phyloP scores from a whole-genome alignment of 2,329 filamentous ascomycete genomes.

The Neopestalotiopsis rosae region DNA sequence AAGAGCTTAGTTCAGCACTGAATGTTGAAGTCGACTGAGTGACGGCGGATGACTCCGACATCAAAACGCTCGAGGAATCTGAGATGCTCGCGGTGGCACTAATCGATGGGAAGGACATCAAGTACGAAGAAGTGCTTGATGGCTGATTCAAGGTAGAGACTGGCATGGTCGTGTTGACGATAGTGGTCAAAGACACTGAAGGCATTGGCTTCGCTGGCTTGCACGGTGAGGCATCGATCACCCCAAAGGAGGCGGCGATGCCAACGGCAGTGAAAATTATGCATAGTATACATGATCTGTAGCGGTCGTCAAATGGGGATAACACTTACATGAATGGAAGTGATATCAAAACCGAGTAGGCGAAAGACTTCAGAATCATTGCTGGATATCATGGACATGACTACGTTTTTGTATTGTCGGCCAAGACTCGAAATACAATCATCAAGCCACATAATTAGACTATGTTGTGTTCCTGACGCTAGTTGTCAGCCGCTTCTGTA shows the following conservation, averaged over 20 bases:
- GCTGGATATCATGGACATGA: too few relatives aligned
- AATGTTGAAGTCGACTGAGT: too few relatives aligned
- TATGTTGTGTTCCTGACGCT: too few relatives aligned
- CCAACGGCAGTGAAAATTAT: background rate
- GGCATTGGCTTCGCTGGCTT: background rate
- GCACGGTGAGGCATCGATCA: background rate
- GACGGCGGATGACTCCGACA: background rate
- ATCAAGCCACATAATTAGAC: too few relatives aligned
- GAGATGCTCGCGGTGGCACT: background rate
- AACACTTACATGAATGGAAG: background rate
- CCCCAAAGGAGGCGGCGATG: background rate
- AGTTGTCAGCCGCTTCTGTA: too few relatives aligned
- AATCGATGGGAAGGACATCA: background rate
- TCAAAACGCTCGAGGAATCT: background rate
- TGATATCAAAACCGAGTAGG: background rate
- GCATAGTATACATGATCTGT: background rate
- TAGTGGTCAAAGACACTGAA: background rate
- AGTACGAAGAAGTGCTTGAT: background rate
- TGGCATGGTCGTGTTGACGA: background rate
- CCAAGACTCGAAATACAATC: too few relatives aligned
- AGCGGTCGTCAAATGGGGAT: background rate
- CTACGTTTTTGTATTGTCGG: too few relatives aligned
- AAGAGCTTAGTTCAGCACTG: too few relatives aligned
- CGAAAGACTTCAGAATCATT: too few relatives aligned
- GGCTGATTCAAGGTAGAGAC: background rate